phyloP scores from a whole-genome alignment of 768 basidiomycete genomes.

The Guyanaporus albipodus region DNA sequence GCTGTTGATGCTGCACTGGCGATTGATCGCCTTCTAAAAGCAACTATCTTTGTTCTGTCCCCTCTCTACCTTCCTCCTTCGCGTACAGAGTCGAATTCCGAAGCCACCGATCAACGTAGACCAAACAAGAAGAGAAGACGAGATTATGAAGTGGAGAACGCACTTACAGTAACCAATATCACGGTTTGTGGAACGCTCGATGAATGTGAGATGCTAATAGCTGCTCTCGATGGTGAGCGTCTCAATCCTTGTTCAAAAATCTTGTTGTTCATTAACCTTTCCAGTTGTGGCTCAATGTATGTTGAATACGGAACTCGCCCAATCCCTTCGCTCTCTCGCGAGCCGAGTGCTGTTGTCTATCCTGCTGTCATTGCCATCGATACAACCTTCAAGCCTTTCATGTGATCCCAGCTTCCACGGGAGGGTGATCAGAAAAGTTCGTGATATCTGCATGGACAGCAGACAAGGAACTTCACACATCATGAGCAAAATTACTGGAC shows the following conservation, averaged over 20 bases:
- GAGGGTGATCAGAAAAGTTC: slow-evolving; percentile 43
- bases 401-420: slow-evolving; percentile 47
- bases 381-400: slow-evolving; percentile 53
- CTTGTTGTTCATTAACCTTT: slow-evolving; percentile 4
- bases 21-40: slow-evolving; percentile 51
- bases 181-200: slow-evolving; percentile 46
- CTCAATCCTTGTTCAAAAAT: not conserved
- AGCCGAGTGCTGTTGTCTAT: slow-evolving; percentile 56
- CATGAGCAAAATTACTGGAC: slow-evolving; percentile 58
- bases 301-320: slow-evolving; percentile 46
- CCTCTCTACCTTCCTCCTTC: slow-evolving; percentile 42
- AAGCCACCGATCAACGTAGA: slow-evolving; percentile 32
- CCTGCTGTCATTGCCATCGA: slow-evolving; percentile 52
- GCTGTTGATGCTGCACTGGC: slow-evolving; percentile 46
- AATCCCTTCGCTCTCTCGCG: slow-evolving; percentile 54
- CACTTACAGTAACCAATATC: slow-evolving; percentile 49
- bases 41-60: slow-evolving; percentile 47
- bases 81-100: slow-evolving; percentile 26
- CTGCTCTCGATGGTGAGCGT: slow-evolving; percentile 56
- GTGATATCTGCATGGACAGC: slow-evolving; percentile 44
- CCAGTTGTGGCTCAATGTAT: slow-evolving; percentile 51
- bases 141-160: slow-evolving; percentile 72
- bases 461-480: slow-evolving; percentile 51
- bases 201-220: slow-evolving; percentile 51
- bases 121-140: slow-evolving; percentile 67